These are phyloP conservation scores for Isabelozyma pseudorhagii DNA, from an alignment of 805 yeast species.

Conservation along the genomic window DNA sequence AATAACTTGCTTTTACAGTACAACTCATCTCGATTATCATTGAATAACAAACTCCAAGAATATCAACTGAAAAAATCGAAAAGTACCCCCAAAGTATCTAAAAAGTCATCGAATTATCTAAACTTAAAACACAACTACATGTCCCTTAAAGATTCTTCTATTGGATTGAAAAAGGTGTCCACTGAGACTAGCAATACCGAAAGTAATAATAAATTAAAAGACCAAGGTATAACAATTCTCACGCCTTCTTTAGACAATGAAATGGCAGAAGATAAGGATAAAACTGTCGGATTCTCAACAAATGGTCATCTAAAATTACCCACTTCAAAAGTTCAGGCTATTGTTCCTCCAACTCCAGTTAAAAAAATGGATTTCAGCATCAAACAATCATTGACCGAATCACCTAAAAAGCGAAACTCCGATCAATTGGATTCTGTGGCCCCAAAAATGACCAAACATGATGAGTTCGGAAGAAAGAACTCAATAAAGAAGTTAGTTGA, in stretches of 20 bases:
- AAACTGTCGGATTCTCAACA: slow-evolving; percentile 41
- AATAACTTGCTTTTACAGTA: slow-evolving; percentile 37
- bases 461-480: slow-evolving; percentile 24
- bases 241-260: slow-evolving; percentile 1
- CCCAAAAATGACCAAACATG: slow-evolving; percentile 5
- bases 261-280: background rate
- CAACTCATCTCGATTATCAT: slow-evolving; percentile 31
- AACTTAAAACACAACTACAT: slow-evolving; percentile 30
- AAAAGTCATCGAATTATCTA: slow-evolving; percentile 5
- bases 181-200: slow-evolving; percentile 4
- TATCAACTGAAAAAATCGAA: slow-evolving; percentile 11
- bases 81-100: background rate
- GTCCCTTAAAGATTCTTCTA: slow-evolving; percentile 38
- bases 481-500: slow-evolving; percentile 37
- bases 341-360: slow-evolving; percentile 68
- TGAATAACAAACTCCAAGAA: slow-evolving; percentile 26
- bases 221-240: background rate
- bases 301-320: slow-evolving; percentile 54
- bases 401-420: slow-evolving; percentile 4
- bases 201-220: background rate
- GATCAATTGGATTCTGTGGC: background rate
- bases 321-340: slow-evolving; percentile 36
- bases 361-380: slow-evolving; percentile 50
- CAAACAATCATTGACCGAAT: slow-evolving; percentile 9
- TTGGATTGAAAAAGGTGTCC: slow-evolving; percentile 32